Conservation (phyloP, 805 yeast genomes). For the Cyberlindnera suaveolens region DNA sequence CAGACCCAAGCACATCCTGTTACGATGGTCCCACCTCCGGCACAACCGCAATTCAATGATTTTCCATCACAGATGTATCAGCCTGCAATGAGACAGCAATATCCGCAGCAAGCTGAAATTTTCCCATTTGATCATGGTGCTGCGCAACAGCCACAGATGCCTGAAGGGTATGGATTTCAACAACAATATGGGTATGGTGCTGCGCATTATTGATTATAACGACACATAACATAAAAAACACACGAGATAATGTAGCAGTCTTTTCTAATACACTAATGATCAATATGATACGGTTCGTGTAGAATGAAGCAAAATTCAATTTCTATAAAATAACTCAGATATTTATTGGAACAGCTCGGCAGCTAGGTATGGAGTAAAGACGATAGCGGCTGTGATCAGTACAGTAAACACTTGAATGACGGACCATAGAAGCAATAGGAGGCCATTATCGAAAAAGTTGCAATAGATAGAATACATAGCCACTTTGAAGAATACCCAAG, state of each 20-base stretch:
- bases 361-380: constrained; percentile 71
- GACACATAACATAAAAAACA: not conserved
- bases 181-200: constrained; percentile 5
- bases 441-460: constrained; percentile 62
- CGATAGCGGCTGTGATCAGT: constrained; percentile 64
- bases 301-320: not conserved
- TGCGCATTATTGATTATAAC: constrained; percentile 7
- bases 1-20: not conserved
- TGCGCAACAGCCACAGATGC: not conserved
- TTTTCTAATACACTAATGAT: constrained; percentile 9
- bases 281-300: not conserved
- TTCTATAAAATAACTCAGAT: not conserved
- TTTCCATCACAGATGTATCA: not conserved
- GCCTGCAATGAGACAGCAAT: not conserved
- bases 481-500: constrained; percentile 85
- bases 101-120: constrained; percentile 4
- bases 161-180: constrained; percentile 2
- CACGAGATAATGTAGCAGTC: constrained; percentile 1
- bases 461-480: constrained; percentile 77
- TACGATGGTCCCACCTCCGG: not conserved
- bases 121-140: constrained; percentile 5
- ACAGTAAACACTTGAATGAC: constrained; percentile 62
- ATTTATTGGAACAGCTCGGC: constrained; percentile 18
- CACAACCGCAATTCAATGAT: constrained; percentile 5
- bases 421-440: constrained; percentile 63